Evolutionary conservation across 106 monocot species (phyloP).

Genomic region (Phalaenopsis equestris): DNA sequence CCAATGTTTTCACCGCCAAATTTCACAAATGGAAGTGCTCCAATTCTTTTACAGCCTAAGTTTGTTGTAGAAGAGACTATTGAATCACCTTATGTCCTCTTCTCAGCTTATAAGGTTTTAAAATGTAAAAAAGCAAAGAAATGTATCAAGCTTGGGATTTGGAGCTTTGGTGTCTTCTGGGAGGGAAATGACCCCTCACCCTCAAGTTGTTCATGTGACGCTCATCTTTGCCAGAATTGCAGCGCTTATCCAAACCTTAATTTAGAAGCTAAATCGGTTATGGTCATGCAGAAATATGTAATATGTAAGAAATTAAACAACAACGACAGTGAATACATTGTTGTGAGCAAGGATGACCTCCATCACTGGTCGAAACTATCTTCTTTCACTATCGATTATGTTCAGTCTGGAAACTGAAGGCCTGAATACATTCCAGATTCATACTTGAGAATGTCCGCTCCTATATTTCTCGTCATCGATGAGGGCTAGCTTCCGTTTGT

Average conservation of each 20-base stretch:
- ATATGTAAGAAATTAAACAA: slow-evolving; percentile 77
- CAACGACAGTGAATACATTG: slow-evolving; percentile 72
- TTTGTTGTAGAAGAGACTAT: slow-evolving; percentile 32
- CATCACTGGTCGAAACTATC: slow-evolving; percentile 59
- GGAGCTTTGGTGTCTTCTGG: slow-evolving; percentile 92
- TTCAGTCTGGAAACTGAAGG: slow-evolving; percentile 57
- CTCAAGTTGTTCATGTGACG: slow-evolving; percentile 70
- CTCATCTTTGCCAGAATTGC: slow-evolving; percentile 82
- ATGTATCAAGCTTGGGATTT: slow-evolving; percentile 78
- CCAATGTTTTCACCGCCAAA: slow-evolving; percentile 54
- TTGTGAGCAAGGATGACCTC: slow-evolving; percentile 55
- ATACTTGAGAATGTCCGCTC: slow-evolving; percentile 60
- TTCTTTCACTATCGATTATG: slow-evolving; percentile 67
- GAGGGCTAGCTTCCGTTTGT: slow-evolving; percentile 32
- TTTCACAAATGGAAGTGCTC: slow-evolving; percentile 61
- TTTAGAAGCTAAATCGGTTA: slow-evolving; percentile 60
- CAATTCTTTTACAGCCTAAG: slow-evolving; percentile 33
- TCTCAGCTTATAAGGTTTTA: slow-evolving; percentile 93
- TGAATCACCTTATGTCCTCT: slow-evolving; percentile 84
- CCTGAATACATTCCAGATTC: slow-evolving; percentile 74
- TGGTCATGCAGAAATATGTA: slow-evolving; percentile 89
- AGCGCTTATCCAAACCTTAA: slow-evolving; percentile 81
- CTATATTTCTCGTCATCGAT: slow-evolving; percentile 86
- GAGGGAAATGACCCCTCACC: slow-evolving; percentile 65
- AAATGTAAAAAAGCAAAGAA: slow-evolving; percentile 64